Evolutionary conservation across 495 filamentous ascomycete species (phyloP), one percentile per base, ranked within the genome.

Genomic region (Pseudoneurospora amorphoporcata): DNA sequence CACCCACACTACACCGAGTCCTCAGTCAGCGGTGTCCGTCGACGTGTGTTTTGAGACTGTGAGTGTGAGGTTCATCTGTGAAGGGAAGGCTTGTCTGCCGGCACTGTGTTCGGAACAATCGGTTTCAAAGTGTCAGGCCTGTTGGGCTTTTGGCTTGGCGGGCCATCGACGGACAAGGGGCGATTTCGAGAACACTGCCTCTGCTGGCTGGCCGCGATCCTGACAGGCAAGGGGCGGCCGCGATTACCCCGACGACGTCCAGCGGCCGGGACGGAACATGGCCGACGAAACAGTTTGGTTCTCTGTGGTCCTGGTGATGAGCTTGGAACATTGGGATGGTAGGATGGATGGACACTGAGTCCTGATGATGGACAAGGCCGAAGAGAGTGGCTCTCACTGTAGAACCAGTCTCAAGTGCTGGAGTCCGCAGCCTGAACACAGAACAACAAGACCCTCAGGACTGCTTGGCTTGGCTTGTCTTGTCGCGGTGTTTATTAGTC

Each of bases 21-120:
- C 45, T 53, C 45, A 2, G 45, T 53, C 45, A 53, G 45, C 45
- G 45, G 45, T 53, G n/a, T 53, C 19, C 45, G 19, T 2, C 39
- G 39, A 39, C 39, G 39, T 19, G 4, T 23, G 43, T 45, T 17
- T 47, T 19, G 43, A 47, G 43, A 47, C 43, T 45, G 43, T n/a
- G 43, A 45, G 43, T 45, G 43, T n/a, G 43, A 45, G 43, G 17
- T 45, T 45, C n/a, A 37, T 37, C n/a, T 12, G 19, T 12, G 29
- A 65, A 65, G 53, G 29, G 23, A 65, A 35, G 53, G 53, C 29
- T 29, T 35, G 53, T 65, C 38, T 38, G 16, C 17, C 23, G 41
- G 72, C 72, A 74, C 72, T 74, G 72, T 74, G 72, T 74, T 72
- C 72, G 72, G 72, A 74, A 72, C 70, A 40, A 68, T 74, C 72